Evolutionary conservation across 192 early-diverging fungal species (phyloP).

Genomic region (Podila minutissima): DNA sequence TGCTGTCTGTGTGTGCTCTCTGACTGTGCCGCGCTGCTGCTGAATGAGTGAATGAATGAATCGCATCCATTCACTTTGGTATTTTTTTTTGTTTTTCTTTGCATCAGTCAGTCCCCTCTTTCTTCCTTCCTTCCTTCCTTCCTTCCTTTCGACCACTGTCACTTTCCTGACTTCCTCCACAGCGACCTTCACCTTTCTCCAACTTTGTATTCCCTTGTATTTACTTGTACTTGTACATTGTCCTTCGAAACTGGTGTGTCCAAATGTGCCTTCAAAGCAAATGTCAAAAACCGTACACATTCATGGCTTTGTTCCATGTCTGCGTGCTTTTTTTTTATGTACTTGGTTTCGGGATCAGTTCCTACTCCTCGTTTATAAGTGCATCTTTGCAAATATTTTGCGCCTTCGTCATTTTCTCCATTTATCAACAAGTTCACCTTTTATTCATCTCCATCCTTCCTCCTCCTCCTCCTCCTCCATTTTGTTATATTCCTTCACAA

Average conservation of each 20-base stretch:
- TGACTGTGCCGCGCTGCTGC: no score
- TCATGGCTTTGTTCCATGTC: no score
- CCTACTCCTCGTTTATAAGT: no score
- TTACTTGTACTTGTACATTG: constrained; percentile 3
- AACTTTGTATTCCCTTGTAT: background rate
- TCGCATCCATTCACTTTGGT: background rate
- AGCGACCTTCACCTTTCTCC: background rate
- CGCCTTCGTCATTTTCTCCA: no score
- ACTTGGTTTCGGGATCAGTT: no score
- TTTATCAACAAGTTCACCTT: no score
- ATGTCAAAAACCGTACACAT: no score
- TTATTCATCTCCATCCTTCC: background rate
- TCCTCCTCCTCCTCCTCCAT: background rate
- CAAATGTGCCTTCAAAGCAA: no score
- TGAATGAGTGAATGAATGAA: no score
- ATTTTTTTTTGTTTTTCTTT: background rate
- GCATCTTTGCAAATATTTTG: no score
- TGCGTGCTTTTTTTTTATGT: no score
- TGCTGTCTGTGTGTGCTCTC: no score
- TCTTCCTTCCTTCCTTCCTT: background rate
- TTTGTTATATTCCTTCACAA: background rate
- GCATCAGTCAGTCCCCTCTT: background rate
- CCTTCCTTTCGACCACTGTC: background rate
- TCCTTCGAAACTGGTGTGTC: constrained; percentile 4
- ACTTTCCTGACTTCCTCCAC: background rate